Conservation (phyloP, 306 rosid genomes). For the Ormosia emarginata region DNA sequence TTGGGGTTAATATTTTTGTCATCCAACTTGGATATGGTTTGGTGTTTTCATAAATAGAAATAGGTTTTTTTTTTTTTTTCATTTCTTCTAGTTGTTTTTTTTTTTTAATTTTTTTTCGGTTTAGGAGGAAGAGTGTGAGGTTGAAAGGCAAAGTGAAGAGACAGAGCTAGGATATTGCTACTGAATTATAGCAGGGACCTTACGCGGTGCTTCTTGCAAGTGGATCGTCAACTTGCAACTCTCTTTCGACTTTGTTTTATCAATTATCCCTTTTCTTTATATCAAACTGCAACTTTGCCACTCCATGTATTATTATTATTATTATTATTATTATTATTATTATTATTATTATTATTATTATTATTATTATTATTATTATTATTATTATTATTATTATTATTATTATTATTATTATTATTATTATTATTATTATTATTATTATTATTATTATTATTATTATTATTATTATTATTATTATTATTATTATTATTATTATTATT, state of each 20-base stretch:
- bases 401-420: neutral
- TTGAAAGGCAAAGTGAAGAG: neutral
- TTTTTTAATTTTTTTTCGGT: neutral
- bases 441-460: neutral
- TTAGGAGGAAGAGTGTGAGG: neutral
- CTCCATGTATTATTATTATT: neutral
- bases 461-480: neutral
- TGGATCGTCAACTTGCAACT: conserved; percentile 85
- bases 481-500: neutral
- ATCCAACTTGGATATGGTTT: conserved; percentile 50
- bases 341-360: no score
- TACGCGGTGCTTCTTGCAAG: conserved; percentile 64
- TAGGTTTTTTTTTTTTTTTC: neutral
- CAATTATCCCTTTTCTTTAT: conserved; percentile 18
- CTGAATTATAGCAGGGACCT: conserved; percentile 43
- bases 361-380: neutral
- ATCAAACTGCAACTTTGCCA: conserved; percentile 39
- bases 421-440: neutral
- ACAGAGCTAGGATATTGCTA: neutral
- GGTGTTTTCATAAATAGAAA: neutral
- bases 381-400: no score
- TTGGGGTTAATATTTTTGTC: neutral
- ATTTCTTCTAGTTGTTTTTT: neutral
- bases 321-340: no score
- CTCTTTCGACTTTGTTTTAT: conserved; percentile 47